Evolutionary conservation across 306 rosid genomes (phyloP), one percentile per base, ranked within the genome.

Genomic region (Pyrus betulifolia): DNA sequence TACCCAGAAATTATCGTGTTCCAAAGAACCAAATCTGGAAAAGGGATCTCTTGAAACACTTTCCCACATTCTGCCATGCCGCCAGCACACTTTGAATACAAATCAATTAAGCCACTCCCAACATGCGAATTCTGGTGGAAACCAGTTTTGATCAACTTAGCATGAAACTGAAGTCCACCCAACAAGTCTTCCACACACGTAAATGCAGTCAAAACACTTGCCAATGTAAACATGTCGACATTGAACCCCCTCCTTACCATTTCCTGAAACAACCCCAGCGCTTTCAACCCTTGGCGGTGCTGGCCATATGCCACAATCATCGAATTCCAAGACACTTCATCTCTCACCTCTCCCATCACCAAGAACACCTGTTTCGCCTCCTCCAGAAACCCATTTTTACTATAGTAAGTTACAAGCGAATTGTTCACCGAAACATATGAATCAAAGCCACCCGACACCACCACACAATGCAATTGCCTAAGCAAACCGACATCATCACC

Each of bases 1-100:
- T 88, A 93, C 62, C 94, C 98, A 21, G 98, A 90, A 84, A 93
- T 84, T 90, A 90, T 90, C 0, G 96, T 89, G 89, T 93, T 93
- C 94, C 94, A 93, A 46, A 90, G 87, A 79, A 93, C 91, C 82
- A 89, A 85, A 90, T 93, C 98, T 0, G 97, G 93, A 11, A 21
- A 69, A 74, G 77, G 51, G 64, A 89, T 88, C 83, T 93, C 98
- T 71, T 85, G 84, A 80, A 89, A 91, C 30, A 88, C 87, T 85
- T 88, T 89, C 90, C 72, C 52, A 75, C 97, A 86, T 38, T 83
- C 88, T 54, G 85, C 78, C 89, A 91, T 87, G 46, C 86, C 86
- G 67, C 82, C 89, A 21, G 88, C 82, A 75, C 95, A 93, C 87
- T 88, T 93, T 6, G 95, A 93, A 81, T 93, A 89, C 65, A 90